Evolutionary conservation across 2,329 filamentous ascomycete genomes (phyloP), one percentile per base, ranked within the genome.

Genomic region (Periconia sp.): DNA sequence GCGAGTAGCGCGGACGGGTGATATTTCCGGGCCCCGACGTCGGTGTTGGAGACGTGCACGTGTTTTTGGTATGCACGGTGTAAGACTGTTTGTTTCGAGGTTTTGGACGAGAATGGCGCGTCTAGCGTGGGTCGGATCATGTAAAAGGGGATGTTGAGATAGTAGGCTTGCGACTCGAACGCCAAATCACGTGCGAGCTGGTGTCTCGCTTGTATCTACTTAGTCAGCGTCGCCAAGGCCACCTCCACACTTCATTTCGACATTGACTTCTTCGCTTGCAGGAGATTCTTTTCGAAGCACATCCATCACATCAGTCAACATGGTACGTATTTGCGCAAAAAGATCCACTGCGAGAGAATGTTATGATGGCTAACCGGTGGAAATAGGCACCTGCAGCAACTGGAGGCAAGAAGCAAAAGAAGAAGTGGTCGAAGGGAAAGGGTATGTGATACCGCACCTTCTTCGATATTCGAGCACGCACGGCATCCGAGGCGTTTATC

Each of bases 401-500:
- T 70, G 84, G 84, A 73, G 85, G 81, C 70, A 88, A 88, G 83
- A 88, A 88, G 80, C 84, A 87, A 76, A 88, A 88, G 85, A 88
- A 88, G 84, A 88, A 88, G 84, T 87, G 85, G 85, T 82, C 79
- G 50, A 83, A 83, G 79, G 77, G 77, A 71, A 79, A 80, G 74
- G 77, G 77, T 79, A 73, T 59, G 74, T 75, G 55, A 59, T 35
- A 53, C 43, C 46, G 46, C 52, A 48, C 44, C 50, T 17, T 18
- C 50, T 40, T 49, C 51, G 24, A 23, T 36, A 45, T 7, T 17
- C 19, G 7, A 6, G 11, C 21, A 22, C 9, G 32, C 33, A 35
- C 30, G 19, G 16, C 35, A 43, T 41, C 38, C 19, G 31, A 15
- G 9, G 18, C 25, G 12, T 23, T 21, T 15, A 38, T 10, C 17